These are phyloP conservation scores for Serendipita vermifera DNA, from an alignment of 768 basidiomycete genomes.

Conservation along the genomic window DNA sequence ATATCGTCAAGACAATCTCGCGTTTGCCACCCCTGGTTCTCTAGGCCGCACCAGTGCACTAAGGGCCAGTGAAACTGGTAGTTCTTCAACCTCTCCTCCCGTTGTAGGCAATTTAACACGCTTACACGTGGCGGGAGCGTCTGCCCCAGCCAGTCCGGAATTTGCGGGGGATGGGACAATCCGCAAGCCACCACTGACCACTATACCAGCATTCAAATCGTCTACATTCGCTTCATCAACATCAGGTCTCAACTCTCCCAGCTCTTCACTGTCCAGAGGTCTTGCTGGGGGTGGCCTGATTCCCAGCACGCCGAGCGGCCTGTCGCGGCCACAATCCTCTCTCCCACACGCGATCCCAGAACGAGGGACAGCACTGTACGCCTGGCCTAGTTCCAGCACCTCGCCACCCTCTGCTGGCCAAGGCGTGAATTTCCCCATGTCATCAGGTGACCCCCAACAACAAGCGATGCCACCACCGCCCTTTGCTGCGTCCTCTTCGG, in stretches of 20 bases:
- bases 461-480: not conserved
- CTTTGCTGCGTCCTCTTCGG: not conserved
- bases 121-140: too few relatives aligned
- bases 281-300: too few relatives aligned
- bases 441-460: too few relatives aligned
- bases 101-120: too few relatives aligned
- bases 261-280: not conserved
- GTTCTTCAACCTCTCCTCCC: too few relatives aligned
- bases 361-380: not conserved
- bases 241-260: not conserved
- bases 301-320: slow-evolving; percentile 1
- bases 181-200: not conserved
- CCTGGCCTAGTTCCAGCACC: not conserved
- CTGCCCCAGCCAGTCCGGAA: too few relatives aligned
- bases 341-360: slow-evolving; percentile 7
- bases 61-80: not conserved
- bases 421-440: not conserved
- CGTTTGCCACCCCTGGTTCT: slow-evolving; percentile 1
- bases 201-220: slow-evolving; percentile 4
- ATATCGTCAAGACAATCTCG: not conserved
- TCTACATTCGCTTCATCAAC: slow-evolving; percentile 2
- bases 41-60: not conserved
- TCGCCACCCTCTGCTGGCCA: not conserved
- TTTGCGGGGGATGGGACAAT: too few relatives aligned
- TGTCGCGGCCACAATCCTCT: slow-evolving; percentile 4